Base-by-base conservation (phyloP, 1,284 basidiomycete genomes). In the Golubevia sp. region DNA sequence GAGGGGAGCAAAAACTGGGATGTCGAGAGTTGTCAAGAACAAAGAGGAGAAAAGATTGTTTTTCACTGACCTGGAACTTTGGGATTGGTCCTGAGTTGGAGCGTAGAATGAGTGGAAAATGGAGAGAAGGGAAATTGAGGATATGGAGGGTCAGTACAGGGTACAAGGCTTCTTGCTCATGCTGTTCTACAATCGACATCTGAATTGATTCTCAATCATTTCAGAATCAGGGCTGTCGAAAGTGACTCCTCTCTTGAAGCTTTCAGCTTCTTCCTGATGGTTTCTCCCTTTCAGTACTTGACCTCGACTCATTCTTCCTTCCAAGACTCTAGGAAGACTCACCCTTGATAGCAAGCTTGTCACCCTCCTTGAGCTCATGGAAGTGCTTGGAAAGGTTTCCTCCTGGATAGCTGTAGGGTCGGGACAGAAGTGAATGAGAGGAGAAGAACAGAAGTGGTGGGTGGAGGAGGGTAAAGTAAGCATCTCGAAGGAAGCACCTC, bases 271-370 rank as follows among this genome's bases (percentile, higher is more conserved):
- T n/a, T n/a, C n/a, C n/a, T n/a, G n/a, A n/a, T n/a, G n/a, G n/a
- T n/a, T n/a, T n/a, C n/a, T n/a, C n/a, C n/a, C n/a, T n/a, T n/a
- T n/a, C n/a, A n/a, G n/a, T n/a, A n/a, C n/a, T n/a, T n/a, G n/a
- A n/a, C n/a, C n/a, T n/a, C n/a, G n/a, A n/a, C n/a, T 34, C 11
- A 34, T 34, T 3, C 30, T 34, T 34, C 11, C 30, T 34, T 34
- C 11, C 30, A 11, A 34, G 30, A 11, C 11, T 34, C 30, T 34
- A 34, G 30, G 30, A 34, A 5, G 30, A 52, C 50, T 23, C 50
- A 20, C 80, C 80, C 71, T 82, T 83, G 71, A 83, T 66, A 55
- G 49, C 64, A 30, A 83, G 56, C 66, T 74, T 74, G 68, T 83
- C 80, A 34, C 80, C 80, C 7, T 70, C 72, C 73, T 82, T 80